phyloP scores from a whole-genome alignment of 2,329 filamentous ascomycete species.

The Fusarium continuum region DNA sequence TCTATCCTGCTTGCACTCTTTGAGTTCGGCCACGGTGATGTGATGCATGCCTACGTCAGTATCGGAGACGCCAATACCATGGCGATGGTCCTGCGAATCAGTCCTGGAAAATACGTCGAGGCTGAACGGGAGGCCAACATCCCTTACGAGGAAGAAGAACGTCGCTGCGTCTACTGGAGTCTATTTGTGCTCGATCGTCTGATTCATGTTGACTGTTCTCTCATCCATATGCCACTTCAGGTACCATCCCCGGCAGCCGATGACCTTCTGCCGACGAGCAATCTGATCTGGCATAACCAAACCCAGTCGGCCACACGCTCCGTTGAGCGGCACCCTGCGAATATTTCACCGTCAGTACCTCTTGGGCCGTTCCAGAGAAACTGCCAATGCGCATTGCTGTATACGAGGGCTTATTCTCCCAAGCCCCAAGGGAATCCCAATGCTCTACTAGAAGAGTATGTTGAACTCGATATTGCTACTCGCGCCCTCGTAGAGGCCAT shows the following conservation, averaged over 20 bases:
- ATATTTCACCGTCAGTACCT: conserved; percentile 43
- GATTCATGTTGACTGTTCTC: conserved; percentile 46
- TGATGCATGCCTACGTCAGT: conserved; percentile 53
- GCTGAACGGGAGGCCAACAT: conserved; percentile 43
- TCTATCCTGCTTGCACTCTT: conserved; percentile 54
- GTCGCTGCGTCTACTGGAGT: conserved; percentile 55
- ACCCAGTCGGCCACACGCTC: conserved; percentile 34
- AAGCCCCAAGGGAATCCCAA: conserved; percentile 24
- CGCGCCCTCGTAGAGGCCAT: conserved; percentile 48
- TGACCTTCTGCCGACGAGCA: conserved; percentile 48
- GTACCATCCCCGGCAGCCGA: conserved; percentile 50
- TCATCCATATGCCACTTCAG: conserved; percentile 47
- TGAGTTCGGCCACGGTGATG: conserved; percentile 56
- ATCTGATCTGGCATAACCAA: conserved; percentile 47
- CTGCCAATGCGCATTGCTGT: conserved; percentile 49
- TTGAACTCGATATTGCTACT: conserved; percentile 47
- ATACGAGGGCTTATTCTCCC: conserved; percentile 45
- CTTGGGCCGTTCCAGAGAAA: conserved; percentile 50
- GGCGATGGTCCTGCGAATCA: conserved; percentile 49
- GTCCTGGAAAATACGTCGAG: conserved; percentile 50
- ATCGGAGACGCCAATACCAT: conserved; percentile 53
- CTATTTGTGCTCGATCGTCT: conserved; percentile 56
- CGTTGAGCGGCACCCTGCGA: conserved; percentile 43
- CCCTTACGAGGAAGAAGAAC: conserved; percentile 50
- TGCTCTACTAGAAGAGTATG: conserved; percentile 43